Conservation (phyloP, 2,329 filamentous ascomycete species). For the Penicillium sp. region DNA sequence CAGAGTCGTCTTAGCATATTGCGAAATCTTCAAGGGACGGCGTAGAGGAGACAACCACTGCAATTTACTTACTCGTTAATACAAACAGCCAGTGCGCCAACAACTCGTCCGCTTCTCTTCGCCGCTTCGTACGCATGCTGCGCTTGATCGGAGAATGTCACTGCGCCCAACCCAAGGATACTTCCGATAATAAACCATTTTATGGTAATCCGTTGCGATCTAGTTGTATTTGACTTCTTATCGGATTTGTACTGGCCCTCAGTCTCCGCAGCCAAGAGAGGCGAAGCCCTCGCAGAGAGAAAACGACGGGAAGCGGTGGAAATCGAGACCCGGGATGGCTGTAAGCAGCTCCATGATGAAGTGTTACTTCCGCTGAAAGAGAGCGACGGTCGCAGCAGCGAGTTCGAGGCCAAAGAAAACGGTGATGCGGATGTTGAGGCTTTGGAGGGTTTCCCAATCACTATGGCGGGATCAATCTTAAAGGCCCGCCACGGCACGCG, state of each 20-base stretch:
- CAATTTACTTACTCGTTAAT: conserved; percentile 77
- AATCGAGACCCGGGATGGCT: not conserved
- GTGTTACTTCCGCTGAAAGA: not conserved
- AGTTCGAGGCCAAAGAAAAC: conserved; percentile 4
- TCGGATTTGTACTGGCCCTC: conserved; percentile 1
- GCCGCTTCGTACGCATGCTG: conserved; percentile 73
- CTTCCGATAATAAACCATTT: conserved; percentile 38
- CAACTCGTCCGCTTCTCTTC: conserved; percentile 76
- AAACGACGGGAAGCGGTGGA: conserved; percentile 4
- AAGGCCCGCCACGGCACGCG: conserved; percentile 35
- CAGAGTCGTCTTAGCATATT: conserved; percentile 11
- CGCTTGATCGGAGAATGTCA: conserved; percentile 63
- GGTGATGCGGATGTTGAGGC: conserved; percentile 13
- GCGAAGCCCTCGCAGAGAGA: conserved; percentile 22
- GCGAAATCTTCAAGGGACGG: conserved; percentile 2
- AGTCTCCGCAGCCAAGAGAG: conserved; percentile 14
- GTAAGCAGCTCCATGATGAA: not conserved
- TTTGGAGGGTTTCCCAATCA: conserved; percentile 26
- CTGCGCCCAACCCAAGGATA: conserved; percentile 42
- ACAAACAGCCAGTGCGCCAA: conserved; percentile 69
- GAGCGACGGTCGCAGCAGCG: not conserved
- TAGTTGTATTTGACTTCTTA: not conserved
- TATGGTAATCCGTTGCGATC: conserved; percentile 27
- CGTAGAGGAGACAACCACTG: not conserved
- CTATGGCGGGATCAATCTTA: conserved; percentile 30